These are phyloP conservation scores for Neopestalotiopsis sp. DNA, from an alignment of 2,329 filamentous ascomycete genomes.

Conservation along the genomic window DNA sequence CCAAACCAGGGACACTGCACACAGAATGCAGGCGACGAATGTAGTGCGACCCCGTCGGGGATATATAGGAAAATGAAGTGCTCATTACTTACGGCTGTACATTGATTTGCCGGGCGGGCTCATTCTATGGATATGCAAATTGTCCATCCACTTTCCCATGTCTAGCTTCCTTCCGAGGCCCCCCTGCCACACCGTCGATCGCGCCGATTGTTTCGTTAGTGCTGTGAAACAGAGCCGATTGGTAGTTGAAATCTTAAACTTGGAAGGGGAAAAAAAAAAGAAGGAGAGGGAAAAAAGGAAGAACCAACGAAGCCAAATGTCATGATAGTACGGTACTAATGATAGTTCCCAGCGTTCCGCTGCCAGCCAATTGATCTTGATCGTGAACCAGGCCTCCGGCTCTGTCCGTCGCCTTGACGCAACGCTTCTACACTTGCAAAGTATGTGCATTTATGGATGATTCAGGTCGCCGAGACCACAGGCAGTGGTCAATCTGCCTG, in stretches of 20 bases:
- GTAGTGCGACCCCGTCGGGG: not conserved
- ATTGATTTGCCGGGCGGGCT: slow-evolving; percentile 4
- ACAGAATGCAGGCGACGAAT: not conserved
- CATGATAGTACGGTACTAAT: not conserved
- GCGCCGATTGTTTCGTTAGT: slow-evolving; percentile 10
- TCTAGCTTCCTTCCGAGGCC: not conserved
- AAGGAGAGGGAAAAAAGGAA: too few relatives aligned
- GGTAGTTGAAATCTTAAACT: slow-evolving; percentile 7
- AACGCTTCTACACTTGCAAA: slow-evolving; percentile 1
- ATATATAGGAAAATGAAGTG: not conserved
- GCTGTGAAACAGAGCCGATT: slow-evolving; percentile 11
- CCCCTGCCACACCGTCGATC: slow-evolving; percentile 12
- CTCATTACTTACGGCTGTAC: not conserved
- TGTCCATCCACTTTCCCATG: slow-evolving; percentile 16
- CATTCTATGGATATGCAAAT: slow-evolving; percentile 6
- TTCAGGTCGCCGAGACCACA: not conserved
- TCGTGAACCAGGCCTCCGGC: not conserved
- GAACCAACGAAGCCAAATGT: too few relatives aligned
- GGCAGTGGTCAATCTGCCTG: too few relatives aligned
- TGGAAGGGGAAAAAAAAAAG: too few relatives aligned
- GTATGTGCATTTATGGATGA: not conserved
- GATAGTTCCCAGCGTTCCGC: not conserved
- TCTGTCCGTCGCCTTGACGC: not conserved
- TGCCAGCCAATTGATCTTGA: slow-evolving; percentile 6
- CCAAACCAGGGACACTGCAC: not conserved